Evolutionary conservation across 768 basidiomycete species (phyloP), one percentile per base, ranked within the genome.

Genomic region (Terana coerulea): DNA sequence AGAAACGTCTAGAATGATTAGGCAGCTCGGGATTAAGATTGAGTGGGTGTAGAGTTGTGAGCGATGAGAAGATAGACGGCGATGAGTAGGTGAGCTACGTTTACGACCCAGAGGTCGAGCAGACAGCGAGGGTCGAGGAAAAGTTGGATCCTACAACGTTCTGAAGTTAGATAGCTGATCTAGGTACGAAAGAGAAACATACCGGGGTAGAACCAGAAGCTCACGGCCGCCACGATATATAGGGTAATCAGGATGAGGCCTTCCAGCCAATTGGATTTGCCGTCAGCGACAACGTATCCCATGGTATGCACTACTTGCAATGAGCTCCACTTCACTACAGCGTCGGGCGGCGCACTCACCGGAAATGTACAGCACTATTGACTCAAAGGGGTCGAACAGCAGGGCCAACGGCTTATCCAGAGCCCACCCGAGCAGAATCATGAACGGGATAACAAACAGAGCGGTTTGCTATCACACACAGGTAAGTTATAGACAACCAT

Each of bases 221-320:
- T 69, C 26, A 80, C 75, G 21, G 73, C 76, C 51, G 82, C 71
- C 49, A 84, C 80, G 33, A 80, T 61, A 61, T 81, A 83, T 19
- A 81, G 67, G 54, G 49, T 50, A 47, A 91, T 79, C 14, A 91
- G 74, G 49, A 91, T 84, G 59, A 84, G 67, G 19, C 91, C 91
- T 68, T 95, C 93, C n/a, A 97, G 74, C 84, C 93, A 97, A 64
- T 95, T 95, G 19, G 86, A 88, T 63, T 83, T 88, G 9, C 92
- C 92, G 59, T 97, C 95, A 39, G 83, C 79, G 5, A 95, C 79
- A 19, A 86, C 84, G 61, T 88, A 91, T 60, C 87, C 88, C 69
- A 95, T 90, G 3, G 89, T 88, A 58, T 65, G 53, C 6, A 70
- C 69, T 66, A 31, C 2, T 3, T 2, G 14, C 21, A 28, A 30